phyloP scores from a whole-genome alignment of 768 basidiomycete genomes.

The Macrolepiota fuliginosa region DNA sequence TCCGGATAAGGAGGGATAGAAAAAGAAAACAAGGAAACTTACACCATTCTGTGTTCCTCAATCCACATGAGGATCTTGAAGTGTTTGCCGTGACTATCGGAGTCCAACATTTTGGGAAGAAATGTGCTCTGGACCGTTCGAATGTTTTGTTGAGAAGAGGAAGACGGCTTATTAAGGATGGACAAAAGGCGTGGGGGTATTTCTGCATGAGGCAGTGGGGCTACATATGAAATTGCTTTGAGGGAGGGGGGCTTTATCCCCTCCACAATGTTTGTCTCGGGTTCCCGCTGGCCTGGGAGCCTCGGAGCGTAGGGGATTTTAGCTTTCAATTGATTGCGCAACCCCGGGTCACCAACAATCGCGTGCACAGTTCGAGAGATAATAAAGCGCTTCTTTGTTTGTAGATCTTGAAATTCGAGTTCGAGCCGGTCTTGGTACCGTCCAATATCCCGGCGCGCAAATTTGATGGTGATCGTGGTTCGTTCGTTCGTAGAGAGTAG shows the following conservation, averaged over 20 bases:
- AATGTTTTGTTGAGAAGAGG: constrained; percentile 25
- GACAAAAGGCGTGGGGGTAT: constrained; percentile 34
- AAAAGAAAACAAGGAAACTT: constrained; percentile 13
- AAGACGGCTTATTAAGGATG: constrained; percentile 25
- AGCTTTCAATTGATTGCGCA: constrained; percentile 44
- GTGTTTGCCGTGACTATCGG: constrained; percentile 36
- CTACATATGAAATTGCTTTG: constrained; percentile 40
- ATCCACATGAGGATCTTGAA: constrained; percentile 56
- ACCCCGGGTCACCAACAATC: constrained; percentile 42
- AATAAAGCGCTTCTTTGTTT: constrained; percentile 39
- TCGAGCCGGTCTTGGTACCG: constrained; percentile 53
- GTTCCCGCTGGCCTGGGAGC: constrained; percentile 26
- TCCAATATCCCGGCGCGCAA: constrained; percentile 37
- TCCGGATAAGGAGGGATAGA: not conserved
- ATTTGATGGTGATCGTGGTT: constrained; percentile 26
- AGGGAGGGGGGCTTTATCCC: constrained; percentile 41
- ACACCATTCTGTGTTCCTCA: constrained; percentile 48
- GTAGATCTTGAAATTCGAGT: constrained; percentile 45
- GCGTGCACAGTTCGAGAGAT: constrained; percentile 44
- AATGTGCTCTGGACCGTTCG: constrained; percentile 28
- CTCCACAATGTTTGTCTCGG: constrained; percentile 33
- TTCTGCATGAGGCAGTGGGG: constrained; percentile 31
- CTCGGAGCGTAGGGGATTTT: constrained; percentile 44
- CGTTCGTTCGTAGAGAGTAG: constrained; percentile 21
- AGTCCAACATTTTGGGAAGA: constrained; percentile 37